Base-by-base conservation (phyloP, 1,284 basidiomycete species). In the Leccinum pseudoinsigne region DNA sequence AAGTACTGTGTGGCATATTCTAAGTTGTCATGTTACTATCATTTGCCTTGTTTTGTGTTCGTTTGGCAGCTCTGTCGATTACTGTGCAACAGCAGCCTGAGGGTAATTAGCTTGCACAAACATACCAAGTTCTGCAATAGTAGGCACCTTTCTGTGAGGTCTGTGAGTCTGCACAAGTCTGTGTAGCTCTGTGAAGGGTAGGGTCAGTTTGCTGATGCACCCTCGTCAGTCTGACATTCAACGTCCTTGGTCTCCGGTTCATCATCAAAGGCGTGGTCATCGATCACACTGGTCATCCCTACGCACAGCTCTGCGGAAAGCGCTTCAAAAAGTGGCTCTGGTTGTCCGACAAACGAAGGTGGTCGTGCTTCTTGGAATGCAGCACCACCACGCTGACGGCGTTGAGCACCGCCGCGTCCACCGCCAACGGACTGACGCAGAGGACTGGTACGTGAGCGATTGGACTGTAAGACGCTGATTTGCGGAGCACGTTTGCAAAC, bases 401-500 rank as follows among this genome's bases (percentile, higher is more conserved):
- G 80, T 47, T 81, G 79, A 8, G 80, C 79, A 63, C 82, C 83
- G 59, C 84, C 82, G 51, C 83, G 80, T 5, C 79, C 74, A 16
- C 82, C 78, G 54, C 82, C 51, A 54, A 85, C 73, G 55, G 85
- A 80, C 58, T 82, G 81, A 53, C 86, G 83, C 26, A 89, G 76
- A 57, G 88, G 86, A 67, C 86, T 86, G 51, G 79, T 76, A 65
- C 79, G 73, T 55, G 81, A 78, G n/a, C 78, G 72, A 81, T 53
- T 1, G 87, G 84, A 26, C 81, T 80, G 58, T 82, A 80, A 9
- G 88, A 87, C 0, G 84, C 80, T 2, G 84, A 80, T 34, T 85
- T 84, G 62, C 83, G 83, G 47, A 92, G 83, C 14, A 93, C 80
- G 65, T 92, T 92, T 60, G 91, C 90, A 71, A 92, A 94, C 0